Percentiles rank a stretch among this genome's conserved stretches.
Evolutionary conservation across 1,139 yeast species (phyloP).

Genomic region (Nakaseomyces delphensis): DNA sequence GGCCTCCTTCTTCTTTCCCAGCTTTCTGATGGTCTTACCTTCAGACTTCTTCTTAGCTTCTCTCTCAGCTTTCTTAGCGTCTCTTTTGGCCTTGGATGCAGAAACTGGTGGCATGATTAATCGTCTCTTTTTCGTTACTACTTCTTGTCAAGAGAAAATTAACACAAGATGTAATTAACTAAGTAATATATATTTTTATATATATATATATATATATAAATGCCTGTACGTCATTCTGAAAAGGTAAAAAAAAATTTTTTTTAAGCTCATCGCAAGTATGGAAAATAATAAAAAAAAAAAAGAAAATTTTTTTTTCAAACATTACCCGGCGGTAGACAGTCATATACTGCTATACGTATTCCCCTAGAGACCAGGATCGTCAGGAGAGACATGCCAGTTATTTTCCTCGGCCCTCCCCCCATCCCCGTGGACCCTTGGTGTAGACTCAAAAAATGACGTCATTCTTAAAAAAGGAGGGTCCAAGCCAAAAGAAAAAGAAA

Average conservation of each 20-base stretch:
- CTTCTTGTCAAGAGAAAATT: not conserved
- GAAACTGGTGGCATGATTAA: slow-evolving; percentile 40
- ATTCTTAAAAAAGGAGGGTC: too few relatives aligned
- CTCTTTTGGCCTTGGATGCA: slow-evolving; percentile 96
- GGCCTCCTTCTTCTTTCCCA: slow-evolving; percentile 44
- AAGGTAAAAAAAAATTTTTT: too few relatives aligned
- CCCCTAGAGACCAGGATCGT: too few relatives aligned
- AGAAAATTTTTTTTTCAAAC: slow-evolving; percentile 1
- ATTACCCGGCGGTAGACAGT: slow-evolving; percentile 1
- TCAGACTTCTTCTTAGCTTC: slow-evolving; percentile 76
- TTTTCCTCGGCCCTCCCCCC: too few relatives aligned
- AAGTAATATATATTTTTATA: too few relatives aligned
- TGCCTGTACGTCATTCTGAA: not conserved
- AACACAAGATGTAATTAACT: not conserved
- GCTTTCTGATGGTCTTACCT: slow-evolving; percentile 59
- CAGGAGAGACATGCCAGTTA: too few relatives aligned
- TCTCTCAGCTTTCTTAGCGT: slow-evolving; percentile 93
- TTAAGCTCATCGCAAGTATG: not conserved
- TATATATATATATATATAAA: too few relatives aligned
- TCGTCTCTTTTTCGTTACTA: not conserved
- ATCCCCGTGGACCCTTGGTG: too few relatives aligned
- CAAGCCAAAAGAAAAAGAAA: too few relatives aligned
- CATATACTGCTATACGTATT: not conserved
- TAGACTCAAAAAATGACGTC: too few relatives aligned
- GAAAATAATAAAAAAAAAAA: not conserved